Evolutionary conservation across 2,329 filamentous ascomycete species (phyloP), one percentile per base, ranked within the genome.

Genomic region (Hypoxylon sp.): DNA sequence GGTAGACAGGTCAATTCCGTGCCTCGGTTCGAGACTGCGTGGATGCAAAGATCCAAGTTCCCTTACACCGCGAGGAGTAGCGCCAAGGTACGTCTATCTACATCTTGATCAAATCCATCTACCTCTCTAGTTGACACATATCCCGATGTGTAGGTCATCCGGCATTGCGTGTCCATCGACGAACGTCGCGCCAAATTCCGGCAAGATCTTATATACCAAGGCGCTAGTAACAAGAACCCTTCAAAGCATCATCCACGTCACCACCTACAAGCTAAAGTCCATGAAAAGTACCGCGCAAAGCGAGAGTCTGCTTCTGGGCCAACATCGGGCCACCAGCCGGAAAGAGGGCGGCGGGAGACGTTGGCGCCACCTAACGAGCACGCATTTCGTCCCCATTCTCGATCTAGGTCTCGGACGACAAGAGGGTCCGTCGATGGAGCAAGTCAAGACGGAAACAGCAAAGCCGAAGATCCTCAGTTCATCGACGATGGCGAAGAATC

Each of bases 1-100:
- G 15, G 4, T 17, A 6, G 17, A 11, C 11, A 41, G 37, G 37
- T 94, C 65, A 94, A 94, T 71, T 91, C 89, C 13, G 91, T 94
- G 0, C 91, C 91, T 1, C 83, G 85, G 2, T 95, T 95, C 62
- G 92, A 95, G 76, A 86, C 83, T 1, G 84, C 85, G 0, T 91
- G 89, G 86, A 94, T 94, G 89, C 86, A 92, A 72, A 85, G 91
- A 37, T 91, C 85, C 72, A 92, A 90, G 73, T 93, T 93, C 43
- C 91, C 91, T 0, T 91, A 90, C 72, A 88, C 85, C 0, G 85
- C 85, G 1, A 77, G 84, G 1, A 86, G 82, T 20, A 85, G 81
- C 7, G 85, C 85, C 2, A 83, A 81, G 70, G 74, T 74, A 68
- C 48, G 69, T 52, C 8, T 30, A 26, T 28, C 43, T 19, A 10